Conservation (phyloP, 208 protist genomes). For the Acanthamoeba culbertsoni region DNA sequence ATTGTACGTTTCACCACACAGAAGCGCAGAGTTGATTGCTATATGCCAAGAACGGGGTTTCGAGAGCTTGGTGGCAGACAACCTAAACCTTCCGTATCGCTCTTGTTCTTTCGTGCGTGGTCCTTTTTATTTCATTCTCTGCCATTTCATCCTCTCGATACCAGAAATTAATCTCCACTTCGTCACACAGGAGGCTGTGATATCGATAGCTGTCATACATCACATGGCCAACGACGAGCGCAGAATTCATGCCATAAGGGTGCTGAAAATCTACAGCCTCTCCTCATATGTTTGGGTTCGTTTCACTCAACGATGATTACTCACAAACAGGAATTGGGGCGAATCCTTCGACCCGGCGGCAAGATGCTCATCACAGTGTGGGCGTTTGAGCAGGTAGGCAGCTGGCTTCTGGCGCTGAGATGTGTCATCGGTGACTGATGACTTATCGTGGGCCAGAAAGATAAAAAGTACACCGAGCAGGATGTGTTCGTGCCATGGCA, state of each 20-base stretch:
- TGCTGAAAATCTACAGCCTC: background rate
- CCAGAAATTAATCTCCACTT: no score
- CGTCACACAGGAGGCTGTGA: conserved; percentile 63
- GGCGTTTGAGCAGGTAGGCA: conserved; percentile 60
- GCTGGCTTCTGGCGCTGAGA: background rate
- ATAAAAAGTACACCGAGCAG: conserved; percentile 59
- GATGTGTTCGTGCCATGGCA: conserved; percentile 66
- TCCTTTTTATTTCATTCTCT: background rate
- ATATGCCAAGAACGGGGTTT: conserved; percentile 59
- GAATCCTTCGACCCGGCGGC: conserved; percentile 54
- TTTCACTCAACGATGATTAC: background rate
- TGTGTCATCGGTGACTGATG: background rate
- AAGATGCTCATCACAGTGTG: conserved; percentile 65
- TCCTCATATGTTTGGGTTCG: background rate
- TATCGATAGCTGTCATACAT: conserved; percentile 73
- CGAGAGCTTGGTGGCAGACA: conserved; percentile 57
- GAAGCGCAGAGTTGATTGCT: conserved; percentile 22
- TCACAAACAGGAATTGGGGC: conserved; percentile 39
- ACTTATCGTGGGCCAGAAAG: no score
- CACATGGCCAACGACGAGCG: conserved; percentile 61
- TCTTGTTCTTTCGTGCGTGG: background rate
- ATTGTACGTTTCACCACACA: background rate
- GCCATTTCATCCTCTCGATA: background rate
- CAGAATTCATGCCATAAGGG: conserved; percentile 29
- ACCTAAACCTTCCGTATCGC: conserved; percentile 60